Conservation (phyloP, 495 filamentous ascomycete species). For the Neurospora pannonica region DNA sequence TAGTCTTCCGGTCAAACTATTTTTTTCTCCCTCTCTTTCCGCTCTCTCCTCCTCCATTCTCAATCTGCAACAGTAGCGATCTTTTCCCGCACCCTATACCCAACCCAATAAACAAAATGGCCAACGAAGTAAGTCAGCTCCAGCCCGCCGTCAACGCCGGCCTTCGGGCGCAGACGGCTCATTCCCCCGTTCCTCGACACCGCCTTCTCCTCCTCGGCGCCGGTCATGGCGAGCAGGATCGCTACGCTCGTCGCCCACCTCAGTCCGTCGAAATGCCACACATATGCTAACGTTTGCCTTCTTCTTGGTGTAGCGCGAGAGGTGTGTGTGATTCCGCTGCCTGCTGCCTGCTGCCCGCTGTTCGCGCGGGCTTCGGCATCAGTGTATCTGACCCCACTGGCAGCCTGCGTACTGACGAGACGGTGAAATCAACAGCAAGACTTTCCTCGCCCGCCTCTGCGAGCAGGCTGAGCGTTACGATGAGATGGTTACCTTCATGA, state of each 20-base stretch:
- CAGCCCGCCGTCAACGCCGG: constrained; percentile 8
- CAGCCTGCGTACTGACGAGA: constrained; percentile 14
- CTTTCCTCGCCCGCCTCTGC: constrained; percentile 98
- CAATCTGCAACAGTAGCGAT: constrained; percentile 4
- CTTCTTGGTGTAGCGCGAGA: constrained; percentile 59
- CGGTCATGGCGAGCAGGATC: constrained; percentile 17
- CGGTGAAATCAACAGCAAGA: constrained; percentile 66
- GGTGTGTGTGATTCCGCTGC: constrained; percentile 42
- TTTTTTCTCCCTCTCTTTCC: constrained; percentile 2
- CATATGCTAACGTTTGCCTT: constrained; percentile 33
- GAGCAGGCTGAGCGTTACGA: constrained; percentile 99
- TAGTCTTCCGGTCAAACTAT: constrained; percentile 5
- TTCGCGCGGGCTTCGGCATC: background rate
- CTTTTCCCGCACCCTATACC: constrained; percentile 8
- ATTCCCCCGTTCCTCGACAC: constrained; percentile 20
- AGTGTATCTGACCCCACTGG: constrained; percentile 2
- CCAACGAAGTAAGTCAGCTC: constrained; percentile 52
- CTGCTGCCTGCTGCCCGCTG: background rate
- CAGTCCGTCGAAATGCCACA: background rate
- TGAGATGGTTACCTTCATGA: constrained; percentile 99
- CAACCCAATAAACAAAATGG: constrained; percentile 41
- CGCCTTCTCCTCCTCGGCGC: constrained; percentile 18
- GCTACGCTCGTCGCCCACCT: constrained; percentile 7
- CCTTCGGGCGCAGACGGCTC: constrained; percentile 7
- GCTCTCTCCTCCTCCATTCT: background rate